Evolutionary conservation across 371 early-diverging fungal species (phyloP), one percentile per base, ranked within the genome.

Genomic region (Basidiobolus heterosporus): DNA sequence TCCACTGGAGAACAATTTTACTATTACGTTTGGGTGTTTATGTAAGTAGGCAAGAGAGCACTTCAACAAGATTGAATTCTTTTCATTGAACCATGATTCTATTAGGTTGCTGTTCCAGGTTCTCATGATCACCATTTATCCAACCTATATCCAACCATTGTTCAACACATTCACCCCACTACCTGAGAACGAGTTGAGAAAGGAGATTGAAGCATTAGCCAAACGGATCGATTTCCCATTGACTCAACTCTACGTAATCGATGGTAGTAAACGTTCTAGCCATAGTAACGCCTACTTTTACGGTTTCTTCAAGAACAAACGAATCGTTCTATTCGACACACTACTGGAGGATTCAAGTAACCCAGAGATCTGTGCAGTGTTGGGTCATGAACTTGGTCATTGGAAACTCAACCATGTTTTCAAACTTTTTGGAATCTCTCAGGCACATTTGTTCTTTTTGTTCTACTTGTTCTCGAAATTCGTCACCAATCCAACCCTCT

Each of bases 261-360:
- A 98, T 61, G 97, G 96, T 18, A 86, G 86, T 59, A 91, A 81
- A 61, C 82, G 98, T 35, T 84, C 85, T 2, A 64, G 82, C 15
- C 98, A 98, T 61, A 88, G 88, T 38, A 98, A 98, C 64, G 99
- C 99, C 1, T 98, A 96, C 65, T 94, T 98, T 60, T 88, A 82
- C 51, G 94, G 95, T 0, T 86, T 96, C 52, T 89, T 86, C 57
- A 88, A 90, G 62, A 85, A 90, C 67, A 96, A 97, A 77, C 84
- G 93, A 41, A 95, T 98, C 56, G 98, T 98, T 0, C 55, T 98
- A 6, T 98, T 71, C 63, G 98, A 98, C 60, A 98, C 98, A 0
- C 67, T 98, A 44, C 58, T 97, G 41, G 82, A 85, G 16, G 89
- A 97, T 44, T 71, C 80, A 13, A 66, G 68, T 18, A 67, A 72